Conservation (phyloP, 108 stramenopile genomes). For the Pseudonitzschia multiseries region DNA sequence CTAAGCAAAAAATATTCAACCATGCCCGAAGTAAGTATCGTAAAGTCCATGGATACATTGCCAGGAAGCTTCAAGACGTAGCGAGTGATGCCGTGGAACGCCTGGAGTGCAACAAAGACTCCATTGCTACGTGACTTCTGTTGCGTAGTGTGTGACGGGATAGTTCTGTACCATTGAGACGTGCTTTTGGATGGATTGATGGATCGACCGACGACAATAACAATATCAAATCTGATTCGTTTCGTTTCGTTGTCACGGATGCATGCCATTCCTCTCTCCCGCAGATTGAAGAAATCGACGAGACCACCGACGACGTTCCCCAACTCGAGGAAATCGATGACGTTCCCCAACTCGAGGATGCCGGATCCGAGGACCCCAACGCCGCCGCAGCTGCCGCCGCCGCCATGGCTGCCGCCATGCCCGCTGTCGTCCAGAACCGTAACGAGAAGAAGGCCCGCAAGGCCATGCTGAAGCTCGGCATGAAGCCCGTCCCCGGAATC, state of each 20-base stretch:
- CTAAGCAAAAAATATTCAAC: neutral
- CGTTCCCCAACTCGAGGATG: slow-evolving; percentile 70
- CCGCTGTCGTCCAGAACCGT: slow-evolving; percentile 80
- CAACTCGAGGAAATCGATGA: slow-evolving; percentile 78
- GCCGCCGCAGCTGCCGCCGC: slow-evolving; percentile 41
- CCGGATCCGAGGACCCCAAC: slow-evolving; percentile 43
- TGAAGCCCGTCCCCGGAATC: slow-evolving; percentile 93
- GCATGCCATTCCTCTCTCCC: neutral
- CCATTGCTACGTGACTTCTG: too few species aligned
- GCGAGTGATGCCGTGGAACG: too few species aligned
- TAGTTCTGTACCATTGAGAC: too few species aligned
- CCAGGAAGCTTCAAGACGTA: too few species aligned
- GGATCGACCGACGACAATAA: too few species aligned
- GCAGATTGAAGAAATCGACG: slow-evolving; percentile 8
- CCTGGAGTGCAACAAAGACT: too few species aligned
- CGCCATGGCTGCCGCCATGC: slow-evolving; percentile 31
- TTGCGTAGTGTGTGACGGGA: too few species aligned
- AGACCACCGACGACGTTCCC: slow-evolving; percentile 57
- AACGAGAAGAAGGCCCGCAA: slow-evolving; percentile 99
- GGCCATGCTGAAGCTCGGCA: slow-evolving; percentile 97
- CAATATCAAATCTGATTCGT: neutral
- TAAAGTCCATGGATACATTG: neutral
- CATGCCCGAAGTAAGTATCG: slow-evolving; percentile 32
- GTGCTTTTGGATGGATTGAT: too few species aligned
- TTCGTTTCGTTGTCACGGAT: too few species aligned